Percentiles rank a stretch among this genome's conserved stretches.
phyloP scores from a whole-genome alignment of 163 green algal genomes.

The Botryococcus braunii region DNA sequence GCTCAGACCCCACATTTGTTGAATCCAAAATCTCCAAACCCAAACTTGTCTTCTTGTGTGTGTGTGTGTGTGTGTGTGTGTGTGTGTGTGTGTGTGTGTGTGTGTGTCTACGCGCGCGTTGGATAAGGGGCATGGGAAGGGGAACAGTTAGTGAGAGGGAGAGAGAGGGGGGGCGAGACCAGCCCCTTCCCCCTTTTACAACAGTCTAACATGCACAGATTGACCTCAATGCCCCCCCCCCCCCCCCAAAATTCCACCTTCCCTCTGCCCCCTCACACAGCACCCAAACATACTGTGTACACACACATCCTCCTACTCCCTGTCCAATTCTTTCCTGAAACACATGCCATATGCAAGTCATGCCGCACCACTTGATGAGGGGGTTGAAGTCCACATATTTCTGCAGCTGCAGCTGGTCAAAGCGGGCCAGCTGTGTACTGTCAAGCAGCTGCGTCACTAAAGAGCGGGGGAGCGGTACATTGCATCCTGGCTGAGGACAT shows the following conservation, averaged over 20 bases:
- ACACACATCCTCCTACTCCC: not conserved
- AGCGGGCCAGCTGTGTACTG: not conserved
- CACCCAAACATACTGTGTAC: not conserved
- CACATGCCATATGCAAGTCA: not conserved
- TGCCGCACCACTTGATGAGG: not conserved
- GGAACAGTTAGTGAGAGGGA: not conserved
- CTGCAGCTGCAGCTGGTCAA: slow-evolving; percentile 8
- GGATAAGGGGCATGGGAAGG: not conserved
- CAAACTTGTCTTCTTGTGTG: not conserved
- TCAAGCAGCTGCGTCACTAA: not conserved
- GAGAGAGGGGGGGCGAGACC: not conserved
- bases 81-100: too few species aligned
- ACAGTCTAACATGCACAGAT: not conserved
- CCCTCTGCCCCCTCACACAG: too few species aligned
- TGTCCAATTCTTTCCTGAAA: not conserved
- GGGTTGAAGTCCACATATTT: slow-evolving; percentile 9
- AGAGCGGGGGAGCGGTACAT: slow-evolving; percentile 3
- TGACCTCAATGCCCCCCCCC: not conserved
- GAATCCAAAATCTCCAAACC: not conserved
- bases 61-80: too few species aligned
- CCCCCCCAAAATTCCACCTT: too few species aligned
- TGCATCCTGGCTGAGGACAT: slow-evolving; percentile 13
- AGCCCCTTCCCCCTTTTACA: not conserved
- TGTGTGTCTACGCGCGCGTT: too few species aligned
- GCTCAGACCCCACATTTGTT: not conserved